Percentiles rank a stretch among this genome's conserved stretches.
Conservation (phyloP, 306 rosid species). For the Canavalia gladiata region DNA sequence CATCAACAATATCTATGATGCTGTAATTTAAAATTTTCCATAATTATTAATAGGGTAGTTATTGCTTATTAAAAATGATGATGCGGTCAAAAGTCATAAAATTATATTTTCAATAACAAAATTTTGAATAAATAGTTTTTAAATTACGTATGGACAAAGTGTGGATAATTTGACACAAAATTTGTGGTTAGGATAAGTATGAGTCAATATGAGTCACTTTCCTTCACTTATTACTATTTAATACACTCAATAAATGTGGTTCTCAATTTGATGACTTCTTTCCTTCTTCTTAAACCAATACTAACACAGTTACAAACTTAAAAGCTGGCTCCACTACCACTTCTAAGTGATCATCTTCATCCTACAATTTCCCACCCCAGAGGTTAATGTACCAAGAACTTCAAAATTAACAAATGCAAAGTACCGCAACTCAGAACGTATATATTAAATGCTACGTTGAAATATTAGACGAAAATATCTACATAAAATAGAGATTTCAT, state of each 20-base stretch:
- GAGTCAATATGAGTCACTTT: not conserved
- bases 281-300: not conserved
- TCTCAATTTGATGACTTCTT: not conserved
- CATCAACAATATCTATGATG: too few relatives aligned
- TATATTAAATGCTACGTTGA: not conserved
- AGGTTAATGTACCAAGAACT: not conserved
- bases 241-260: not conserved
- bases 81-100: too few relatives aligned
- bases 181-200: too few relatives aligned
- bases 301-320: not conserved
- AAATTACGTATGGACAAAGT: too few relatives aligned
- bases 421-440: not conserved
- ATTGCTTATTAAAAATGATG: too few relatives aligned
- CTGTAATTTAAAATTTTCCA: too few relatives aligned
- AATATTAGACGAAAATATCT: constrained; percentile 6
- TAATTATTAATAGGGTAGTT: too few relatives aligned
- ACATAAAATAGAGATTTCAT: not conserved
- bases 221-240: not conserved
- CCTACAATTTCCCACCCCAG: not conserved
- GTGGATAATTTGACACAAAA: too few relatives aligned
- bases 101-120: too few relatives aligned
- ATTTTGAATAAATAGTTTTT: too few relatives aligned
- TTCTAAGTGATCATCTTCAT: constrained; percentile 12
- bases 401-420: too few relatives aligned
- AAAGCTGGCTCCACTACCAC: not conserved